Evolutionary conservation across 768 basidiomycete genomes (phyloP), one percentile per base, ranked within the genome.

Genomic region (Rhodotorula taiwanensis): DNA sequence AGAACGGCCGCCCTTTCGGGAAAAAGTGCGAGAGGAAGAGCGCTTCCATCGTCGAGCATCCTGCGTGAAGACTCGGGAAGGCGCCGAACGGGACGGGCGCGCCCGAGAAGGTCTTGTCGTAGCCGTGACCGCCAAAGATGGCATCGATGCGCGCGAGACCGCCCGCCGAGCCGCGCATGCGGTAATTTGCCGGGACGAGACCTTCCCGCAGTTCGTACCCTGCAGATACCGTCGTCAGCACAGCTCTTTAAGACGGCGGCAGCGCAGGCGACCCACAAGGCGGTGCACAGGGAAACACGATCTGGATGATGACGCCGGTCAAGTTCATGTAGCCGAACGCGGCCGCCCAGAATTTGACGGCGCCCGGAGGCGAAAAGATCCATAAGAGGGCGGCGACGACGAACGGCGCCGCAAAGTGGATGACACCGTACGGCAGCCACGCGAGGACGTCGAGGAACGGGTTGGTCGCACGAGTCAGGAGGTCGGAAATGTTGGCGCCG

Each of bases 121-220:
- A 98, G 15, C 83, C 83, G 43, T 80, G 78, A 0, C 81, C 78
- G 60, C 86, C 84, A 75, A 98, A 88, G 44, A 98, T 80, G 41
- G 83, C 81, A 75, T 98, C 95, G 63, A 99, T 97, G 52, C 94
- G 86, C 31, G 86, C 84, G 18, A 98, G 82, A 2, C 95, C 95
- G 14, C 91, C 94, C 4, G 95, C 84, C 0, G 92, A 97, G 27
- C 95, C 95, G 50, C 83, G 84, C 82, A 94, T 92, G 52, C 79
- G 78, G 79, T 98, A 98, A 72, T 90, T 83, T 36, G 95, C 95
- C 0, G 95, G 95, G 0, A 89, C 94, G 42, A 97, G 84, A 2
- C 95, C 95, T 74, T 98, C 86, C 69, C 95, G 89, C 71, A 98
- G 82, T 74, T 98, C 94, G 76, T 98, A 99, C 95, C 95, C 80